Base-by-base conservation (phyloP, 169 alveolate genomes). In the Plasmodium blacklocki region DNA sequence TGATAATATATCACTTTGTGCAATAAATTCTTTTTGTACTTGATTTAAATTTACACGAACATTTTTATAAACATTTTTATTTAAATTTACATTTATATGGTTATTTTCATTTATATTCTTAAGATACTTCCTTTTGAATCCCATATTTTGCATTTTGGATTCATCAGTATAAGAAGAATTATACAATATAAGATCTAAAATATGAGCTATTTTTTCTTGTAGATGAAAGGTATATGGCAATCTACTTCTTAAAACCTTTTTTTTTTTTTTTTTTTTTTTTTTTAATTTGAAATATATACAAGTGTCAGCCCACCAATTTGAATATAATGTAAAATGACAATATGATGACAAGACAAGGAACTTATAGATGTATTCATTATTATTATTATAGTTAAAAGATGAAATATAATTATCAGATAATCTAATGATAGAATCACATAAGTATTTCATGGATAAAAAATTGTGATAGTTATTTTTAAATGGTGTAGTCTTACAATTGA, bases 281-380 rank as follows among this genome's bases (percentile, higher is more conserved):
- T 67, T 70, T 50, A 83, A 62, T 23, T 52, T 68, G 8, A 18
- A 26, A 58, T 47, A 49, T 58, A 83, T 83, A 54, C 26, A 21
- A 1, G 91, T 83, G 21, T 83, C 85, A 12, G 71, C 29, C 91
- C 91, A 83, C 91, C 91, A 83, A 62, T 83, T 83, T 1, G 73
- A 39, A 18, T 39, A 83, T 26, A 83, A 43, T 1, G 56, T 70
- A 39, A 70, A 83, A 73, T 83, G 91, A 2, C 74, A 83, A 18
- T 70, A 83, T 4, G 86, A 70, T 9, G 86, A 49, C 8, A 83
- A 29, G 6, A 71, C 52, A 29, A 83, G 26, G 1, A 68, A 83
- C 49, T 54, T 26, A 52, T 54, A 56, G 32, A 56, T 58, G 29
- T 58, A 19, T 18, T 68, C 85, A 29, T 45, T 23, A 5, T 83